These are phyloP conservation scores for Gynandropsis gynandra DNA, from an alignment of 345 rosid genomes.

Conservation along the genomic window DNA sequence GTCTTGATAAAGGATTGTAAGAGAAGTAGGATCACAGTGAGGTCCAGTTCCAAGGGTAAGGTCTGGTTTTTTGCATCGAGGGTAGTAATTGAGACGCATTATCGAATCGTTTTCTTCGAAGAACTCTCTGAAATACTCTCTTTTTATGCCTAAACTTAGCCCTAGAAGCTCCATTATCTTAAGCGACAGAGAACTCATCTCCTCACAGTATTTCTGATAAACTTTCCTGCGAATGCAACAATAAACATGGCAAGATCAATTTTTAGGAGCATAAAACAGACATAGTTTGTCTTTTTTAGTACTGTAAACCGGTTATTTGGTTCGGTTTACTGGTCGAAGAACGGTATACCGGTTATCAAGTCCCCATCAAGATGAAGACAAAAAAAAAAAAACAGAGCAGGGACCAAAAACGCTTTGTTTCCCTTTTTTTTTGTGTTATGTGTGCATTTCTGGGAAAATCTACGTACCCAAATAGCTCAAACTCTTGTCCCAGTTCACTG, in stretches of 20 bases:
- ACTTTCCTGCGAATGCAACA: constrained; percentile 43
- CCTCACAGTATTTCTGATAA: constrained; percentile 71
- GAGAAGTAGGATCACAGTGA: constrained; percentile 97
- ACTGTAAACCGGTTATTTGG: too few species aligned
- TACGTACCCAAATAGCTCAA: constrained; percentile 63
- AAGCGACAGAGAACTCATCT: constrained; percentile 76
- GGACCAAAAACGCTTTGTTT: background rate
- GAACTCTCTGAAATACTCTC: constrained; percentile 48
- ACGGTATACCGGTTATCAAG: too few species aligned
- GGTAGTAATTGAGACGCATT: constrained; percentile 96
- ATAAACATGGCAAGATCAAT: background rate
- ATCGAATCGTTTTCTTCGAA: constrained; percentile 84
- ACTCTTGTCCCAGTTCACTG: constrained; percentile 59
- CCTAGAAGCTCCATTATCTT: constrained; percentile 91
- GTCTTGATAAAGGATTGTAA: constrained; percentile 96
- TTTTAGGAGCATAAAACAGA: constrained; percentile 17
- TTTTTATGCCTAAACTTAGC: constrained; percentile 56
- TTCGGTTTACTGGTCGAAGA: too few species aligned
- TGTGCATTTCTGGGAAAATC: constrained; percentile 13
- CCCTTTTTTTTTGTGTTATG: background rate
- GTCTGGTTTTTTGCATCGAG: constrained; percentile 90
- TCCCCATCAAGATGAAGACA: too few species aligned
- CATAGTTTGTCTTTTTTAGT: background rate
- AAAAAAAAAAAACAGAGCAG: too few species aligned
- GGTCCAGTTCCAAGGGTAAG: constrained; percentile 95